phyloP scores from a whole-genome alignment of 208 protist species.

The Crithidia mellificae region DNA sequence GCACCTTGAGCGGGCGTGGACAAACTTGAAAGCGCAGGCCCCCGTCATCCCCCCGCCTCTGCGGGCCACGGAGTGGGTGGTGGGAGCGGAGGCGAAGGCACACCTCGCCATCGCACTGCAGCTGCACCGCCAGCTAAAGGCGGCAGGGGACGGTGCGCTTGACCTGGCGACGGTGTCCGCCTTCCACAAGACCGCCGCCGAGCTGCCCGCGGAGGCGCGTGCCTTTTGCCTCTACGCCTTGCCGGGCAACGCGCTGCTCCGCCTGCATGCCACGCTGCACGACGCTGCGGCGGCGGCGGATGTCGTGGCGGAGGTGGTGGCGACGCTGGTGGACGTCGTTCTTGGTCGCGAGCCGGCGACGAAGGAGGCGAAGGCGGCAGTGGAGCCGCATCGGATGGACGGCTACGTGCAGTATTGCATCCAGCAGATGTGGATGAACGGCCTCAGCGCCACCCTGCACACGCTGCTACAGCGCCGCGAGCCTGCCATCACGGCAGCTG shows the following conservation, averaged over 20 bases:
- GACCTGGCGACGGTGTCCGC: conserved; percentile 6
- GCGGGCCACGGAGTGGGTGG: conserved; percentile 21
- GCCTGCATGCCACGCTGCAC: conserved; percentile 13
- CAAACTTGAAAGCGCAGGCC: conserved; percentile 8
- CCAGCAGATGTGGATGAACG: conserved; percentile 33
- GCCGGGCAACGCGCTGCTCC: conserved; percentile 28
- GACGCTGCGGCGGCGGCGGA: conserved; percentile 1
- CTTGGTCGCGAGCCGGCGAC: not conserved
- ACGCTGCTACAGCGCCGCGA: conserved; percentile 17
- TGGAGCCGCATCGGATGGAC: not conserved
- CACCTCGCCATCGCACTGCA: conserved; percentile 2
- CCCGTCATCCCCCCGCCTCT: conserved; percentile 6
- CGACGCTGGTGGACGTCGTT: conserved; percentile 20
- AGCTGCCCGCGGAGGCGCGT: conserved; percentile 21
- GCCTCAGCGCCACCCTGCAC: conserved; percentile 24
- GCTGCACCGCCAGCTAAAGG: conserved; percentile 19
- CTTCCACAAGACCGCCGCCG: conserved; percentile 10
- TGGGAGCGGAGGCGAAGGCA: conserved; percentile 2
- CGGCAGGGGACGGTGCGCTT: not conserved
- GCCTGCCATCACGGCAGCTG: conserved; percentile 21
- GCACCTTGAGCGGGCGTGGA: conserved; percentile 17
- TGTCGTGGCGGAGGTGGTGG: conserved; percentile 15
- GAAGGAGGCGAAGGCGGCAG: not conserved
- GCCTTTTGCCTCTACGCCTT: conserved; percentile 35
- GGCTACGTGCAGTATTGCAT: conserved; percentile 28